Evolutionary conservation across 108 stramenopile genomes (phyloP).

Genomic region (Heterococcus sp.): DNA sequence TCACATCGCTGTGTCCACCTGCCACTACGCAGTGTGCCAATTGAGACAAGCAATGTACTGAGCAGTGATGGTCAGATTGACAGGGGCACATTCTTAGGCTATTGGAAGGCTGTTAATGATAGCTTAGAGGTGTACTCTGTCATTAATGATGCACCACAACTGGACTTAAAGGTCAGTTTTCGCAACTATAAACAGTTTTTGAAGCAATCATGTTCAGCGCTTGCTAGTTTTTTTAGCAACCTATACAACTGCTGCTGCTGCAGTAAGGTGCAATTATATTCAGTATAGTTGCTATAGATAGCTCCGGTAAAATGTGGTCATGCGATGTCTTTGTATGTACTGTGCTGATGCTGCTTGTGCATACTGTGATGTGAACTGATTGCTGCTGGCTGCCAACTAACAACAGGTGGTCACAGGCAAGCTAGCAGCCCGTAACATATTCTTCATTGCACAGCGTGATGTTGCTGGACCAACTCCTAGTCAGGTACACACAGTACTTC

Average conservation of each 20-base stretch:
- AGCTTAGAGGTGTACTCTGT: conserved; percentile 62
- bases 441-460: conserved; percentile 28
- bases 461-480: too few species aligned
- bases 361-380: too few species aligned
- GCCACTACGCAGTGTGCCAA: not conserved
- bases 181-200: not conserved
- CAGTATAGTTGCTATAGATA: not conserved
- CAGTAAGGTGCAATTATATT: not conserved
- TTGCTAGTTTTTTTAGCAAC: not conserved
- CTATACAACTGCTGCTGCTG: not conserved
- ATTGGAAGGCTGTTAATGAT: conserved; percentile 52
- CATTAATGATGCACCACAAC: not conserved
- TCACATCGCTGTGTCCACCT: too few species aligned
- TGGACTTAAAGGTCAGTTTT: not conserved
- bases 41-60: not conserved
- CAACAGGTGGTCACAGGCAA: conserved; percentile 47
- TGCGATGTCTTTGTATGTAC: too few species aligned
- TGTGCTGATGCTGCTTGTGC: too few species aligned
- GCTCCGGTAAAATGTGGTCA: too few species aligned
- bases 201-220: not conserved
- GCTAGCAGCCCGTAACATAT: conserved; percentile 35
- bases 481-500: too few species aligned
- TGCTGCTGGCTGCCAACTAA: too few species aligned
- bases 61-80: conserved; percentile 29
- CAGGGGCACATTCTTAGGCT: conserved; percentile 25